Conservation (phyloP, 78 protist genomes). For the Dictyostelium brefeldianum region DNA sequence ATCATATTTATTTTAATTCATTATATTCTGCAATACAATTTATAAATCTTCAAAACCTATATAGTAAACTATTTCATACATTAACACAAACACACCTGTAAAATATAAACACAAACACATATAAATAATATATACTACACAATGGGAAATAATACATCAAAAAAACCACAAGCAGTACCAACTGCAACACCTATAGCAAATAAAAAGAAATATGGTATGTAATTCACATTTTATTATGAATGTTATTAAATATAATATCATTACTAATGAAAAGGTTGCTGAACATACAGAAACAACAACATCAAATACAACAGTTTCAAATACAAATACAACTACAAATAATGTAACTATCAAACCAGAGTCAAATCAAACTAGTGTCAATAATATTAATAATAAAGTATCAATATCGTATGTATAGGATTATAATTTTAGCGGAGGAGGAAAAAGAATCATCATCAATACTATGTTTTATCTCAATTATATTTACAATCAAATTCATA, state of each 20-base stretch:
- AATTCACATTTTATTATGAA: no score
- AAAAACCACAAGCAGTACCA: neutral
- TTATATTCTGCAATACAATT: no score
- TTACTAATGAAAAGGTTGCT: neutral
- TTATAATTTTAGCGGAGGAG: neutral
- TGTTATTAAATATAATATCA: neutral
- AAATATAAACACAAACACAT: no score
- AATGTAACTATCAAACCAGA: neutral
- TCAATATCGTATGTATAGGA: slow-evolving; percentile 1
- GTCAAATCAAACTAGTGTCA: slow-evolving; percentile 8
- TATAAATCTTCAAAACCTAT: no score
- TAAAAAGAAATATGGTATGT: slow-evolving; percentile 27
- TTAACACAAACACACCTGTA: no score
- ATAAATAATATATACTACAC: neutral
- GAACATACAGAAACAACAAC: neutral
- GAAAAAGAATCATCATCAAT: neutral
- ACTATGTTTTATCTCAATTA: no score
- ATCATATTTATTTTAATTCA: no score
- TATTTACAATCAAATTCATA: no score
- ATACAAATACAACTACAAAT: neutral
- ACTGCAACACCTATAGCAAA: neutral
- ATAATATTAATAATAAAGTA: slow-evolving; percentile 24
- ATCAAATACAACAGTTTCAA: neutral
- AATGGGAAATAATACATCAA: slow-evolving; percentile 37
- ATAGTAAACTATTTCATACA: no score